phyloP scores from a whole-genome alignment of 371 early-diverging fungal species.

The Sporodiniella umbellata region DNA sequence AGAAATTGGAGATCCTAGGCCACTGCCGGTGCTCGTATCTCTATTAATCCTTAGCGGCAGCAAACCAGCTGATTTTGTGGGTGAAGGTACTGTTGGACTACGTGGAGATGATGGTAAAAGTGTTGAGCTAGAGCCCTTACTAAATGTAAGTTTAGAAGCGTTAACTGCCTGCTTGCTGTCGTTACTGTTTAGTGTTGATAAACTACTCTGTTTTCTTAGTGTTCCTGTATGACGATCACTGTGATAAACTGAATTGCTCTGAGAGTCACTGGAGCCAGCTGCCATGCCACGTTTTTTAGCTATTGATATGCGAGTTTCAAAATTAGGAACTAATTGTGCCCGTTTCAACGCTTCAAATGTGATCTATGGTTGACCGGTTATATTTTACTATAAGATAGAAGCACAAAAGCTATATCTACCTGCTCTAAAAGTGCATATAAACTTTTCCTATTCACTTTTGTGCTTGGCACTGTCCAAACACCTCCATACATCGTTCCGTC shows the following conservation, averaged over 20 bases:
- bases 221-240: constrained; percentile 8
- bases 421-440: constrained; percentile 46
- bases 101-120: constrained; percentile 15
- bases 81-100: constrained; percentile 28
- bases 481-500: constrained; percentile 46
- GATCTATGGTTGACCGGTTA: constrained; percentile 9
- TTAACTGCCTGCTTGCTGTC: neutral
- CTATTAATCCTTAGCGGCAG: constrained; percentile 17
- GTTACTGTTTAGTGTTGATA: neutral
- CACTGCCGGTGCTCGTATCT: constrained; percentile 22
- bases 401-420: constrained; percentile 6
- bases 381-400: neutral
- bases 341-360: constrained; percentile 52
- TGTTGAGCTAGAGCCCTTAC: constrained; percentile 19
- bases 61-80: constrained; percentile 29
- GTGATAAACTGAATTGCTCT: constrained; percentile 6
- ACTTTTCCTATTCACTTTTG: constrained; percentile 36
- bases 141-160: constrained; percentile 33
- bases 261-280: constrained; percentile 4
- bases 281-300: constrained; percentile 45
- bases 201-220: constrained; percentile 6
- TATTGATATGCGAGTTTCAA: constrained; percentile 46
- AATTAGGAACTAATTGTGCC: constrained; percentile 50
- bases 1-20: constrained; percentile 16
- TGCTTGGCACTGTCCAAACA: constrained; percentile 40